phyloP scores from a whole-genome alignment of 2,329 filamentous ascomycete genomes.

The Escovopsis sp. region DNA sequence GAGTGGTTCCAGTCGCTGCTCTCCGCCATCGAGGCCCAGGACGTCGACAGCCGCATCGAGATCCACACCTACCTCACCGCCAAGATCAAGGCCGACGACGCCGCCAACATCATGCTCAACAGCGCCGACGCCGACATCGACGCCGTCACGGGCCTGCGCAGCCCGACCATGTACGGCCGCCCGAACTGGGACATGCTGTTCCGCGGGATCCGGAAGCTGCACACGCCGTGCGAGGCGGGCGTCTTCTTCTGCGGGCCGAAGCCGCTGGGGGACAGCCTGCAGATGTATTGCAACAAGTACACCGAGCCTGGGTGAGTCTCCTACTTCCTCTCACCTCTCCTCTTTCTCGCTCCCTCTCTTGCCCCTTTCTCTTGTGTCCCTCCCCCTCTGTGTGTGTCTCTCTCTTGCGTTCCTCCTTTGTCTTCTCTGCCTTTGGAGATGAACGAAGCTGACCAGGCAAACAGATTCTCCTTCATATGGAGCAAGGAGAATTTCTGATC shows the following conservation, averaged over 20 bases:
- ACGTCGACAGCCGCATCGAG: constrained; percentile 70
- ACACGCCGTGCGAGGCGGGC: constrained; percentile 55
- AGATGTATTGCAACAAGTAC: constrained; percentile 80
- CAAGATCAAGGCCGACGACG: constrained; percentile 73
- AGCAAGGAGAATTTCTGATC: constrained; percentile 54
- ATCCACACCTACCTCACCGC: constrained; percentile 82
- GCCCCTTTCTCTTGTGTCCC: not conserved
- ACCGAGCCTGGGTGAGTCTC: constrained; percentile 56
- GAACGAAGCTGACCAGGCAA: constrained; percentile 4
- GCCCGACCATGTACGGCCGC: constrained; percentile 71
- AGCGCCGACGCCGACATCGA: constrained; percentile 73
- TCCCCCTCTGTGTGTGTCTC: too few relatives aligned
- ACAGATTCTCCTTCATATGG: constrained; percentile 49
- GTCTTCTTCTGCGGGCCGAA: constrained; percentile 83
- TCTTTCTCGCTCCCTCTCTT: constrained; percentile 6
- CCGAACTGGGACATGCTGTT: constrained; percentile 91
- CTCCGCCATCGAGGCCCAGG: constrained; percentile 73
- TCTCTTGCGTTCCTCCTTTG: too few relatives aligned
- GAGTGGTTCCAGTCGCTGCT: constrained; percentile 82
- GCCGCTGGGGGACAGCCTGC: constrained; percentile 57
- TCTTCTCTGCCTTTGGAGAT: too few relatives aligned
- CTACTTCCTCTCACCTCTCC: constrained; percentile 4
- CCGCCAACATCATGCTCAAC: constrained; percentile 88
- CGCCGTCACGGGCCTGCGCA: constrained; percentile 66
- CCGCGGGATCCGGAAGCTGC: constrained; percentile 65